A percentile compares a stretch with the other conserved stretches of the same genome.
Conservation (phyloP, 805 yeast genomes). For the Yarrowia osloensis region DNA sequence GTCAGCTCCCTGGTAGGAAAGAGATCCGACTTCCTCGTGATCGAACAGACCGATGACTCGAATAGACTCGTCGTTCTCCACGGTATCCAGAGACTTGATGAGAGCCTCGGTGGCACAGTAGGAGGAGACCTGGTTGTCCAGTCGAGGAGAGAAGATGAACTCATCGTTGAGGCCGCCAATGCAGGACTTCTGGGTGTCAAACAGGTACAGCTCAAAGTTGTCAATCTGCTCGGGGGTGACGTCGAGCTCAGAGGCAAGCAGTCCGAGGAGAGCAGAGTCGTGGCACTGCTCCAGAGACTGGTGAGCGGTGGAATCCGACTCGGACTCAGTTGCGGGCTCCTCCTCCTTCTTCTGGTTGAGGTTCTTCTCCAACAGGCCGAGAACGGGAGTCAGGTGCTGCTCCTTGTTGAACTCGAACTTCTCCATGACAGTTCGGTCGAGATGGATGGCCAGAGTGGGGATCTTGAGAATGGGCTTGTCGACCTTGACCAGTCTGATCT, state of each 20-base stretch:
- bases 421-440: conserved; percentile 71
- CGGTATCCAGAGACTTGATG: conserved; percentile 50
- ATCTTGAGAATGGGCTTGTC: conserved; percentile 83
- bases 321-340: conserved; percentile 33
- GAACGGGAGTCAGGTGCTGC: conserved; percentile 81
- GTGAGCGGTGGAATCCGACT: conserved; percentile 49
- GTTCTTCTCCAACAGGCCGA: conserved; percentile 56
- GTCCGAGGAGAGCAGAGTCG: conserved; percentile 64
- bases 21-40: conserved; percentile 94
- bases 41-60: conserved; percentile 83
- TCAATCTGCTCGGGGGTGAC: conserved; percentile 62
- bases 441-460: conserved; percentile 92
- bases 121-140: conserved; percentile 88
- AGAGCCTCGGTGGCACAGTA: conserved; percentile 76
- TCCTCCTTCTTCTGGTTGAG: conserved; percentile 41
- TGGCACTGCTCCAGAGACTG: conserved; percentile 75
- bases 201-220: conserved; percentile 85
- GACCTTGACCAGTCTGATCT: conserved; percentile 73
- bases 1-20: conserved; percentile 95
- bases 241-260: conserved; percentile 66
- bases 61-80: conserved; percentile 57
- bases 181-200: conserved; percentile 79
- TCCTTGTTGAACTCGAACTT: conserved; percentile 90
- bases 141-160: conserved; percentile 86
- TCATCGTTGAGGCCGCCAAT: conserved; percentile 90